Evolutionary conservation across 202 grass and related monocot species (phyloP).

Genomic region (Panicum hallii): DNA sequence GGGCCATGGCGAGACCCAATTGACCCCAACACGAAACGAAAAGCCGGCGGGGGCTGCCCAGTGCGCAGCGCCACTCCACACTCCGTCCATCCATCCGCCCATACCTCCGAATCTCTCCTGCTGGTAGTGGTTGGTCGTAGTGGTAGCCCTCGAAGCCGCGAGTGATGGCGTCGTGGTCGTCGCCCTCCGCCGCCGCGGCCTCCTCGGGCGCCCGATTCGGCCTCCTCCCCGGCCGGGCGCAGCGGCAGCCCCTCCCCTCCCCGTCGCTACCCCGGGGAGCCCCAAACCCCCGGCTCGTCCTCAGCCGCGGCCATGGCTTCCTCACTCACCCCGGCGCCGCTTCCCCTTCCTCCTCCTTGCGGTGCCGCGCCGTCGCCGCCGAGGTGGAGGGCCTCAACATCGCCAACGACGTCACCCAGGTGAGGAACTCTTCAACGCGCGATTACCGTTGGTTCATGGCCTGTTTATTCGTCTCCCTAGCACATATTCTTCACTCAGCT

Average conservation of each 20-base stretch:
- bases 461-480: background rate
- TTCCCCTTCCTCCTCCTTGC: background rate
- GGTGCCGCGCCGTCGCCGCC: slow-evolving; percentile 46
- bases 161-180: slow-evolving; percentile 50
- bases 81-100: background rate
- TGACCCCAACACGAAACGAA: background rate
- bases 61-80: background rate
- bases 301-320: slow-evolving; percentile 25
- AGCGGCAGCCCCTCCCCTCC: slow-evolving; percentile 2
- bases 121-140: background rate
- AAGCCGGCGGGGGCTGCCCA: background rate
- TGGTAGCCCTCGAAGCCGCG: background rate
- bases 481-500: background rate
- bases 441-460: background rate
- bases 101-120: background rate
- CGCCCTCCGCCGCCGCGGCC: slow-evolving; percentile 37
- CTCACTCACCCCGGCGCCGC: background rate
- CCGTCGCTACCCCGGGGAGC: slow-evolving; percentile 40
- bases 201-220: slow-evolving; percentile 27
- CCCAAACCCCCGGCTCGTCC: slow-evolving; percentile 30
- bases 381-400: slow-evolving; percentile 84
- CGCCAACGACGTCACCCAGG: slow-evolving; percentile 89
- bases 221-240: slow-evolving; percentile 20
- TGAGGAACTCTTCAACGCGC: background rate
- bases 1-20: background rate